Base-by-base conservation (phyloP, 2,329 filamentous ascomycete species). In the Iodosphaeria phyllophila region DNA sequence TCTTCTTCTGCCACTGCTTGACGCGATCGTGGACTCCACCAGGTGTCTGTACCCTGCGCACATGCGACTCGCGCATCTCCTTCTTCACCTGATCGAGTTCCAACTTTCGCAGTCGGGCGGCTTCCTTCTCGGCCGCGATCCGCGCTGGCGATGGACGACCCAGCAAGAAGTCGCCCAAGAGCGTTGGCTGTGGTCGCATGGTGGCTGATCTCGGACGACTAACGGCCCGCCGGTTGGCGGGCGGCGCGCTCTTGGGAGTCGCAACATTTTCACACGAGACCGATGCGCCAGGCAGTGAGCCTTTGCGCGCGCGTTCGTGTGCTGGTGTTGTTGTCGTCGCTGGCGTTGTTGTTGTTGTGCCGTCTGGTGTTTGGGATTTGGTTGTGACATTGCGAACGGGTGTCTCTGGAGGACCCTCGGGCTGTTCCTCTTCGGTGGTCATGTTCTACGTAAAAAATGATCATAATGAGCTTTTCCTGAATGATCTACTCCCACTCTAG, bases 1-100 rank as follows among this genome's bases (percentile, higher is more conserved):
- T 80, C 35, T 73, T 59, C 41, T 74, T 74, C 48, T 92, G 82
- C 83, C 83, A 92, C 48, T 74, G 65, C 37, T 73, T 74, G 26
- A 92, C 78, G 39, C 83, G 72, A 35, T 79, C 75, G 32, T 67
- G 67, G 23, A 91, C 76, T n/a, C 66, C 66, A 4, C 64, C 63
- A 0, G 68, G 76, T 40, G 54, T 65, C 49, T 55, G 71, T 36
- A 68, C 57, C 48, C 54, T 69, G 43, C 50, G 60, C 26, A 62
- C 65, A n/a, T 58, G 48, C 5, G 55, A 64, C 35, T 70, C 55
- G 26, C 61, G 62, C 63, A 68, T 68, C 36, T 67, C 61, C 22
- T 48, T 45, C 51, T 74, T 62, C 39, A 68, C 55, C 31, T 61
- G 44, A 48, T 76, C 62, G 36, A 69, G 46, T 37, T 62, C 66